Conservation (phyloP, 495 filamentous ascomycete genomes). For the Aeminium ludgeri region DNA sequence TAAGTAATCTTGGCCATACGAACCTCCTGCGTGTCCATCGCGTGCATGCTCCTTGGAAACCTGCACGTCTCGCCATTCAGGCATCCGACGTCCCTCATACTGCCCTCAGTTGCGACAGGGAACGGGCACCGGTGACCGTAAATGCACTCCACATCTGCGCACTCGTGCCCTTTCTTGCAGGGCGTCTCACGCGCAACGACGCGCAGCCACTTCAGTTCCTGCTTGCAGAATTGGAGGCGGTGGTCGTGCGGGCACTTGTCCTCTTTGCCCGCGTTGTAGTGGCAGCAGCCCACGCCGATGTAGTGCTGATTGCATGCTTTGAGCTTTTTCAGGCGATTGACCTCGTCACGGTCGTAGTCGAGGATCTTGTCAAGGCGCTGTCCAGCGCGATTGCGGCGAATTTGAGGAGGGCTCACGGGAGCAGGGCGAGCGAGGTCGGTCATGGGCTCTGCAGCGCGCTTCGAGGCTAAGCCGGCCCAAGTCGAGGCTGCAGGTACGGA, state of each 20-base stretch:
- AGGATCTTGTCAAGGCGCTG: constrained; percentile 50
- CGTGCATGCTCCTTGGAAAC: constrained; percentile 21
- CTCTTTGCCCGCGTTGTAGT: constrained; percentile 18
- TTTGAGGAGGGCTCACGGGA: constrained; percentile 31
- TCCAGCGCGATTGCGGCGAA: constrained; percentile 55
- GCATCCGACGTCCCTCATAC: constrained; percentile 18
- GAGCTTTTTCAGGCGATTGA: constrained; percentile 44
- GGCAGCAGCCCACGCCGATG: constrained; percentile 55
- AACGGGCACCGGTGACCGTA: constrained; percentile 48
- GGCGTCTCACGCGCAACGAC: constrained; percentile 64
- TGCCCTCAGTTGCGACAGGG: constrained; percentile 10
- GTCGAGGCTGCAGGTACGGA: neutral
- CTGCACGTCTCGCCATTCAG: constrained; percentile 22
- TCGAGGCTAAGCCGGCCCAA: neutral
- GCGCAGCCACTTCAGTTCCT: constrained; percentile 49
- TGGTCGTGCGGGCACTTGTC: constrained; percentile 63
- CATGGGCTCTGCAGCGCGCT: constrained; percentile 1
- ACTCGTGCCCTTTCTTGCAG: constrained; percentile 56
- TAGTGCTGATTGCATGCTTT: constrained; percentile 82
- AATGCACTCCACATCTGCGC: constrained; percentile 61
- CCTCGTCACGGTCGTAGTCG: constrained; percentile 39
- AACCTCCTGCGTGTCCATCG: constrained; percentile 16
- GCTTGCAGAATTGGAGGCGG: constrained; percentile 47
- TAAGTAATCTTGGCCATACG: constrained; percentile 2
- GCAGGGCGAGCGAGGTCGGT: constrained; percentile 1